Evolutionary conservation across 208 protist genomes (phyloP), one percentile per base, ranked within the genome.

Genomic region (Kentomonas sorsogonicus): DNA sequence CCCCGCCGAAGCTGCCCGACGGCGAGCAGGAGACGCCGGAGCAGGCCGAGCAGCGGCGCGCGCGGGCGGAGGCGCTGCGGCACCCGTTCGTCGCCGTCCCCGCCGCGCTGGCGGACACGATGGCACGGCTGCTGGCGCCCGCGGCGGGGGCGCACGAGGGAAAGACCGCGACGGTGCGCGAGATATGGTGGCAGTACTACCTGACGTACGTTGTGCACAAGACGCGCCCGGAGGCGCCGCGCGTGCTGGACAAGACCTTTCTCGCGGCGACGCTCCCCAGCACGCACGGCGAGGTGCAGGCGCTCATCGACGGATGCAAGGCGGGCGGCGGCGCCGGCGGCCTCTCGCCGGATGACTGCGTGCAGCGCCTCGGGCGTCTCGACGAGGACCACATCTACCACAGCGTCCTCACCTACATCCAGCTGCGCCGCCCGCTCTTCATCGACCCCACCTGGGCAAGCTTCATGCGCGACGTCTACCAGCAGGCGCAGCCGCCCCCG

Each of bases 111-210:
- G 39, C 46, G 7, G 40, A 56, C 22, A 55, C 69, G 16, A 26
- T 90, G 27, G 86, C 72, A 70, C 43, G 48, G 7, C 16, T 74
- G 3, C 73, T 90, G 38, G 44, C 45, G 30, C 74, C 81, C n/a
- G 22, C 34, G n/a, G n/a, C n/a, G n/a, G n/a, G n/a, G n/a, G 43
- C 11, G 43, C 7, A 30, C 0, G 47, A 29, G 5, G 51, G 41
- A 25, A 55, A 20, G 31, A 13, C 1, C 9, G 65, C 86, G 22
- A 77, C 70, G 1, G 74, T 87, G 41, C 52, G 87, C 26, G 79
- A 91, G 46, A 50, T 87, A 16, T 91, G 83, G 83, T 84, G 69
- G 69, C 72, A 76, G 53, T 91, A 73, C 68, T 85, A 84, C 51
- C 53, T 79, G 16, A 25, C 48, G 11, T 91, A 77, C 65, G 29